Evolutionary conservation across 352 stramenopile species (phyloP).

Genomic region (Globisporangium echinulatum): DNA sequence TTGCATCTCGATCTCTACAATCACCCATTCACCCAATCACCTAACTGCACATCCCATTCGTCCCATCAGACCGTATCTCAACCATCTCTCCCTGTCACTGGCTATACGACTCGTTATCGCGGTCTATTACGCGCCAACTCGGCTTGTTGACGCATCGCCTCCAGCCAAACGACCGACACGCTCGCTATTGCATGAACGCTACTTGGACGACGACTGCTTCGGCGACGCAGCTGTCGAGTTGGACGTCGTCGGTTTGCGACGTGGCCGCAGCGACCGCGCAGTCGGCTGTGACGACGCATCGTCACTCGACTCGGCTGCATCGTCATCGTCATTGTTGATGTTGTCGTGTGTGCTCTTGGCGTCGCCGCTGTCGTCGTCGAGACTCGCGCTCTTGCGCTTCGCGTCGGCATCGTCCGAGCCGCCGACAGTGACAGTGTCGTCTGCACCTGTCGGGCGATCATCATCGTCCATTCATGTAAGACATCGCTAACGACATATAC

Average conservation of each 20-base stretch:
- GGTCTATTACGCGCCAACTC: no score
- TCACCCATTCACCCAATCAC: neutral
- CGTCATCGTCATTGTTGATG: constrained; percentile 34
- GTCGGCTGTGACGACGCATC: constrained; percentile 20
- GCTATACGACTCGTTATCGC: no score
- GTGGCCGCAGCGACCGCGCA: constrained; percentile 50
- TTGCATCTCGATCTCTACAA: neutral
- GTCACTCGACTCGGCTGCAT: constrained; percentile 43
- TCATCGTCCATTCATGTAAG: neutral
- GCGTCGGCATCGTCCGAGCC: constrained; percentile 13
- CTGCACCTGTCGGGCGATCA: constrained; percentile 3
- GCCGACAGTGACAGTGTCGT: constrained; percentile 10
- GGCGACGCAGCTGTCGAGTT: constrained; percentile 19
- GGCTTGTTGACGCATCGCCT: no score
- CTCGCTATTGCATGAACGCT: constrained; percentile 9
- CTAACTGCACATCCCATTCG: neutral
- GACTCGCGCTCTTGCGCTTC: constrained; percentile 12
- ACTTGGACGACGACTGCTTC: constrained; percentile 21
- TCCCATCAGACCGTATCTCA: neutral
- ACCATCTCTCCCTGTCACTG: no score
- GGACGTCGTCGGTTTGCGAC: constrained; percentile 29
- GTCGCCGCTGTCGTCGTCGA: constrained; percentile 18
- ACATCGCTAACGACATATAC: neutral
- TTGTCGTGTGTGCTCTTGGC: constrained; percentile 13
- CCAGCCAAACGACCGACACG: neutral